Base-by-base conservation (phyloP, 805 yeast species). In the Lipomyces lipofer region DNA sequence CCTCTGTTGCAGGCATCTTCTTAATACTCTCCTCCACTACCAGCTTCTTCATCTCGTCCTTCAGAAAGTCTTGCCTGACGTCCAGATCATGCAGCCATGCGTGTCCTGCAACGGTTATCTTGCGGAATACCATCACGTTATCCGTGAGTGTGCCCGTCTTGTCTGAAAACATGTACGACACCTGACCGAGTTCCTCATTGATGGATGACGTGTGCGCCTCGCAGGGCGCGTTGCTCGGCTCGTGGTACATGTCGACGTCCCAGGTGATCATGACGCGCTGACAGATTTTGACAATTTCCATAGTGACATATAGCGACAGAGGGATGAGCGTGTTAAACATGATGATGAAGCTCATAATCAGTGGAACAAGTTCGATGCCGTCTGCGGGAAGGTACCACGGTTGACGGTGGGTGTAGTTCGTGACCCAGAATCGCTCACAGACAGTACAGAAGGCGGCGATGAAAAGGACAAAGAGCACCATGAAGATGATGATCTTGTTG, bases 301-400 rank as follows among this genome's bases (percentile, higher is more conserved):
- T 88, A 0, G 98, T 90, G 19, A 94, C 98, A 67, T 94, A 95
- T 27, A 94, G 78, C 0, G 98, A 92, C 29, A 94, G 75, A 0
- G 99, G 99, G 67, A 94, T 94, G 73, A 94, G 79, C 0, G 99
- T 94, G 69, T 94, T 94, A 74, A 86, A 92, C 98, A 94, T 92
- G 75, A 94, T 92, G 59, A 94, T 85, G 70, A 87, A 95, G 1
- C 98, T 90, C 96, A 94, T 91, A 47, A 94, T 77, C 0, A 95
- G 88, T 1, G 96, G 86, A 2, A 95, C 92, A 19, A 82, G 79
- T 21, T 96, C 95, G 0, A 85, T 96, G 62, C 87, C 94, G 63
- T 81, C 76, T 3, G 79, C 80, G 43, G 73, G 71, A 25, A 90
- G 69, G 66, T 91, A 95, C 97, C 97, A 90, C 29, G 75, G 73